Evolutionary conservation across 2,329 filamentous ascomycete genomes (phyloP).

Genomic region (Rhinocladiella mackenziei): DNA sequence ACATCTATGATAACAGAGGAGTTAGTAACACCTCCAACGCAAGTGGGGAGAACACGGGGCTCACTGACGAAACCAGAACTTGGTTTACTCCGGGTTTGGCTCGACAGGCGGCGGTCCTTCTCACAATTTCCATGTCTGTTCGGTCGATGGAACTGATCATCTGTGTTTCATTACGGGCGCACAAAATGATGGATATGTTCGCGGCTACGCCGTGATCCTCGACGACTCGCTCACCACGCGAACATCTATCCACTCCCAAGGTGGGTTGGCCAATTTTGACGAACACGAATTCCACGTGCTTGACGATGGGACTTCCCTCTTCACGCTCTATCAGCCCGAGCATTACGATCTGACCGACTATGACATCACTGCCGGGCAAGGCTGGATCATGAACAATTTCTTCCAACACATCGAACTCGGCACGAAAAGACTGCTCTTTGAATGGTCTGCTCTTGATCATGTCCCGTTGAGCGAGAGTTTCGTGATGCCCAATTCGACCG

Average conservation of each 20-base stretch:
- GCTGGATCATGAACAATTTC: conserved; percentile 22
- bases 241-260: conserved; percentile 18
- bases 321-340: conserved; percentile 37
- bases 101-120: conserved; percentile 46
- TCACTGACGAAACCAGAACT: conserved; percentile 36
- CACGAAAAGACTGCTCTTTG: conserved; percentile 53
- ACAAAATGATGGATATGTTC: conserved; percentile 50
- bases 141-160: conserved; percentile 47
- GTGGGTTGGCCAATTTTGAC: conserved; percentile 33
- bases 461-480: conserved; percentile 47
- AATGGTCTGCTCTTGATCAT: conserved; percentile 57
- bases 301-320: conserved; percentile 39
- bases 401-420: conserved; percentile 53
- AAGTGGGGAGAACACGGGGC: not conserved
- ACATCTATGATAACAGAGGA: conserved; percentile 51
- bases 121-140: conserved; percentile 48
- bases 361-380: conserved; percentile 14
- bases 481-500: conserved; percentile 43
- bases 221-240: conserved; percentile 35
- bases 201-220: conserved; percentile 52
- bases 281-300: conserved; percentile 52
- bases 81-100: conserved; percentile 51
- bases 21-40: conserved; percentile 29
- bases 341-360: conserved; percentile 16
- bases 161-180: conserved; percentile 51